phyloP scores from a whole-genome alignment of 164 flowering plant species.

The Magnolia kwangsiensis region DNA sequence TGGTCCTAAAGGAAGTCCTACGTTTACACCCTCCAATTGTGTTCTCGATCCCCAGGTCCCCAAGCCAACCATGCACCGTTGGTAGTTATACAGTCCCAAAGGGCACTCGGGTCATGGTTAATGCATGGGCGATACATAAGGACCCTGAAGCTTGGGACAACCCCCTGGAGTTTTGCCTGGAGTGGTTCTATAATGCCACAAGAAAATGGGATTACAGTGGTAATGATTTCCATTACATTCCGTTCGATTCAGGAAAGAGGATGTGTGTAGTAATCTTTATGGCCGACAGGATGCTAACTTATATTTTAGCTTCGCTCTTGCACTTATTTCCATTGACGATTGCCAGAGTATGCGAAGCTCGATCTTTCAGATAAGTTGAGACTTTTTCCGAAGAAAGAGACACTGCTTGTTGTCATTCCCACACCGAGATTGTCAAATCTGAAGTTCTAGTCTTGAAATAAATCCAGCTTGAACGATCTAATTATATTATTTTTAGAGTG shows the following conservation, averaged over 20 bases:
- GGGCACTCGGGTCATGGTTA: too few species aligned
- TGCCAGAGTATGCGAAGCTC: conserved; percentile 18
- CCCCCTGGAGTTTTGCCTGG: conserved; percentile 11
- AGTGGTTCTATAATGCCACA: conserved; percentile 15
- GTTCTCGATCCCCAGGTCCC: too few species aligned
- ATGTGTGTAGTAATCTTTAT: conserved; percentile 23
- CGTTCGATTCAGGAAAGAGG: conserved; percentile 30
- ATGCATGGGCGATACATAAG: too few species aligned
- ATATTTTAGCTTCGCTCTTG: too few species aligned
- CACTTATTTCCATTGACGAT: conserved; percentile 31
- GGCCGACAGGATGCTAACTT: conserved; percentile 14
- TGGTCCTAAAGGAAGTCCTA: too few species aligned
- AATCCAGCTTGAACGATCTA: too few species aligned
- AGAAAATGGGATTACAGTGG: conserved; percentile 13
- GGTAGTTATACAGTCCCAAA: too few species aligned
- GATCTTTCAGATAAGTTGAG: conserved; percentile 23
- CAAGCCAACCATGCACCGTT: too few species aligned
- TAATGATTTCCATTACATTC: conserved; percentile 17
- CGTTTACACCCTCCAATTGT: too few species aligned
- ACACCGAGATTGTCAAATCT: conserved; percentile 30
- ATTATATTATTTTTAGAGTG: too few species aligned
- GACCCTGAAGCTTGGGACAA: too few species aligned
- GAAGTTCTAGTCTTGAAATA: conserved; percentile 13
- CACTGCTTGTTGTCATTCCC: conserved; percentile 31
- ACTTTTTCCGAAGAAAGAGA: too few species aligned